Conservation (phyloP, 1,284 basidiomycete species). For the Pseudozyma thailandica region DNA sequence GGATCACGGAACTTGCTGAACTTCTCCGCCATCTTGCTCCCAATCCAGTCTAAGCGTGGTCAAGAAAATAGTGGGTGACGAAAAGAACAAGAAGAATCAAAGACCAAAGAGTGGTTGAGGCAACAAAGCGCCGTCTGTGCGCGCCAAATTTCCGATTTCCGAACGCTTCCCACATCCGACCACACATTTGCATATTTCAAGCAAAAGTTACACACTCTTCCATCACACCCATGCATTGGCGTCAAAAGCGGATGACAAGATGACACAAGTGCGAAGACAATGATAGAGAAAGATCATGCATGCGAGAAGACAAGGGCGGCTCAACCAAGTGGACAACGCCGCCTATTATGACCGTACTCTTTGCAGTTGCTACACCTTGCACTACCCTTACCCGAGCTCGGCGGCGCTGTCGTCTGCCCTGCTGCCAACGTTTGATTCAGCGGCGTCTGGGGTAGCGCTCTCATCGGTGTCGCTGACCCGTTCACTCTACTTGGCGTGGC, state of each 20-base stretch:
- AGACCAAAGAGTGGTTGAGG: neutral
- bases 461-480: neutral
- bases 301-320: neutral
- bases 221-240: no score
- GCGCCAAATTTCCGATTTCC: neutral
- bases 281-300: neutral
- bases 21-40: constrained; percentile 44
- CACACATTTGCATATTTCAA: neutral
- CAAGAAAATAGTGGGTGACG: neutral
- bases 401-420: constrained; percentile 9
- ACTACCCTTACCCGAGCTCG: constrained; percentile 38
- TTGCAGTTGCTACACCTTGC: constrained; percentile 49
- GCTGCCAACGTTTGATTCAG: constrained; percentile 2
- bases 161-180: neutral
- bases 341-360: constrained; percentile 43
- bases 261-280: no score
- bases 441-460: constrained; percentile 17
- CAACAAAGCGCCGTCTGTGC: neutral
- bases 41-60: no score
- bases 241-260: no score
- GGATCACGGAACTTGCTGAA: constrained; percentile 48
- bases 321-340: constrained; percentile 40
- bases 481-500: constrained; percentile 12
- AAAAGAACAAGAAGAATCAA: neutral
- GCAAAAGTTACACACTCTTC: no score